Evolutionary conservation across 352 stramenopile genomes (phyloP), one percentile per base, ranked within the genome.

Genomic region (Plasmopara viticola): DNA sequence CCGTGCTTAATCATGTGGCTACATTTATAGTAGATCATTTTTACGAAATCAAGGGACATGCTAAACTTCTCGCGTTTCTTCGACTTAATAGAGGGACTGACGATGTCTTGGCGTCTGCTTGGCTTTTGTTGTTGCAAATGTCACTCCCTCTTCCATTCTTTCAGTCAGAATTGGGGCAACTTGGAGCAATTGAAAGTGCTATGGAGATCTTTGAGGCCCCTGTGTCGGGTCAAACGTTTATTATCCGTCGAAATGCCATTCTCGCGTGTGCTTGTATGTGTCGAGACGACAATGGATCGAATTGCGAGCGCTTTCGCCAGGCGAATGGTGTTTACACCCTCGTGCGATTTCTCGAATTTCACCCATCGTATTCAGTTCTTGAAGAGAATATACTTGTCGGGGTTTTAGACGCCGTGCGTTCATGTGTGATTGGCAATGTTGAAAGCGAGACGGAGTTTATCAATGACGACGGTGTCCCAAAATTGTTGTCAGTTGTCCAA

Each of bases 381-480:
- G 73, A 93, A 46, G 76, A 86, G 4, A 77, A 89, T 29, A 62
- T 90, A 14, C 46, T 93, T 5, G 54, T 89, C 2, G 79, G 67
- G 3, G 61, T 85, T 30, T 20, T 93, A 9, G 79, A 88, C 15
- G 77, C 78, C 1, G 67, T 90, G 37, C 69, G 78, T 6, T 72
- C 72, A 13, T 89, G 79, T 41, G 58, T 93, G 6, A 56, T 89
- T 7, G 78, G 82, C 3, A 57, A 85, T 48, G 9, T 50, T 0
- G 62, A 75, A 9, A 87, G 62, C 17, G 82, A 92, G 50, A 56
- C 60, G 6, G 55, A 60, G 7, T 87, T 90, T 39, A 72, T 89
- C n/a, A 66, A 75, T 4, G 60, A 57, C 1, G 70, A 88, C 46
- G 79, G 79, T 7, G 75, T 90, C 3, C 39, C 65, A 2, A 80